Percentiles rank a stretch among this genome's conserved stretches.
Evolutionary conservation across 768 basidiomycete species (phyloP).

Genomic region (Daedalea quercina): DNA sequence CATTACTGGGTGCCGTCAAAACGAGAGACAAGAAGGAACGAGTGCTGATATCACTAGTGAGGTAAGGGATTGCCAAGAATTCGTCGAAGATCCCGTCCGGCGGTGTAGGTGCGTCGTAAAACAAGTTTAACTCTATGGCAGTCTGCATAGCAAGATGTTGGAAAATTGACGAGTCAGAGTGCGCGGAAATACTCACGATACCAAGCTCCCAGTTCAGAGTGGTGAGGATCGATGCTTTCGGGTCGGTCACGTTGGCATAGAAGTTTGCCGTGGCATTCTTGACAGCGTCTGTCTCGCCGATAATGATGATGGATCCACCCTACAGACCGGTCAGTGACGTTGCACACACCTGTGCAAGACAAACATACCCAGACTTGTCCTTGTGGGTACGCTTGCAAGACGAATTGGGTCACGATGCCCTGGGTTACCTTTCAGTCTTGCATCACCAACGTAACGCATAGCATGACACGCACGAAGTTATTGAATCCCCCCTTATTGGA

Average conservation of each 20-base stretch:
- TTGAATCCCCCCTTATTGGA: slow-evolving; percentile 47
- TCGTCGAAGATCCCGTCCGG: slow-evolving; percentile 46
- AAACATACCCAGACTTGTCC: slow-evolving; percentile 49
- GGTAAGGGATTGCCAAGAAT: slow-evolving; percentile 37
- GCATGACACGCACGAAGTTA: slow-evolving; percentile 39
- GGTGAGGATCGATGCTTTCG: slow-evolving; percentile 43
- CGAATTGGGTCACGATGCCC: slow-evolving; percentile 58
- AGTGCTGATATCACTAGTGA: slow-evolving; percentile 32
- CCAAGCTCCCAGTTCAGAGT: slow-evolving; percentile 32
- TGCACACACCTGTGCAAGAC: background rate
- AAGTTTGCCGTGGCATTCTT: slow-evolving; percentile 35
- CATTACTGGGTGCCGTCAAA: slow-evolving; percentile 21
- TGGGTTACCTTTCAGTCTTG: slow-evolving; percentile 16
- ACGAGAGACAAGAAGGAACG: slow-evolving; percentile 38
- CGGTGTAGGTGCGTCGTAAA: slow-evolving; percentile 51
- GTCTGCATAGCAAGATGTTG: background rate
- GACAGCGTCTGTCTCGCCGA: slow-evolving; percentile 13
- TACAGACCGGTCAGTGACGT: slow-evolving; percentile 12
- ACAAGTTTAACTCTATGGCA: slow-evolving; percentile 27
- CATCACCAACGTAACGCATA: background rate
- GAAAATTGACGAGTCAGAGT: background rate
- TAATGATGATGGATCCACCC: slow-evolving; percentile 43
- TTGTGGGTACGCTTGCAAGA: slow-evolving; percentile 47
- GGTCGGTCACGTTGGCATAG: slow-evolving; percentile 35
- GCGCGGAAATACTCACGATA: slow-evolving; percentile 22